phyloP scores from a whole-genome alignment of 1,284 basidiomycete species.

The Ustilago hordei region DNA sequence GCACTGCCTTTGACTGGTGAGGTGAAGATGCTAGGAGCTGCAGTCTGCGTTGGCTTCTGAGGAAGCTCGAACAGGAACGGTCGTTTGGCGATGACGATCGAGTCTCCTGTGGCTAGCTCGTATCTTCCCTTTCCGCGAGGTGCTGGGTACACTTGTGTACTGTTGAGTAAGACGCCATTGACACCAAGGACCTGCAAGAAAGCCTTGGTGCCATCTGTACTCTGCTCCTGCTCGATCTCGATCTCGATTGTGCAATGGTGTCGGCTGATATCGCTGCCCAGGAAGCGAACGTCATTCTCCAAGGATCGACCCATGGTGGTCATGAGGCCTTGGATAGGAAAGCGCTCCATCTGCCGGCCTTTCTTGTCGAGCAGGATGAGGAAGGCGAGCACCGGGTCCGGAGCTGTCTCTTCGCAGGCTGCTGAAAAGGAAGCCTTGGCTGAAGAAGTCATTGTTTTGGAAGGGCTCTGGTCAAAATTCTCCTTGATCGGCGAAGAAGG shows the following conservation, averaged over 20 bases:
- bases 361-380: slow-evolving; percentile 44
- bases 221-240: slow-evolving; percentile 28
- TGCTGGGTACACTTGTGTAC: slow-evolving; percentile 19
- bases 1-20: slow-evolving; percentile 26
- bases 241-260: slow-evolving; percentile 52
- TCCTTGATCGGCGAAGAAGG: slow-evolving; percentile 35
- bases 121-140: slow-evolving; percentile 34
- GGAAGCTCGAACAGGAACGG: slow-evolving; percentile 41
- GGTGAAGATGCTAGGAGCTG: slow-evolving; percentile 10
- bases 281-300: slow-evolving; percentile 49
- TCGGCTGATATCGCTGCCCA: slow-evolving; percentile 41
- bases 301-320: slow-evolving; percentile 48
- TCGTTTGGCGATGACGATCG: slow-evolving; percentile 32
- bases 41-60: background rate
- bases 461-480: background rate
- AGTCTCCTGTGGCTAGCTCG: slow-evolving; percentile 39
- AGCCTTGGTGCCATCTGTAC: slow-evolving; percentile 14
- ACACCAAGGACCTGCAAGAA: slow-evolving; percentile 42
- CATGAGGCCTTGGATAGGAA: slow-evolving; percentile 34
- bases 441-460: slow-evolving; percentile 15
- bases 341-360: slow-evolving; percentile 40
- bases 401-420: background rate
- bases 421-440: slow-evolving; percentile 16
- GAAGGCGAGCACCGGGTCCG: slow-evolving; percentile 35
- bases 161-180: slow-evolving; percentile 45